These are phyloP conservation scores for Fusarium sp. DNA, from an alignment of 2,329 filamentous ascomycete species.

Conservation along the genomic window DNA sequence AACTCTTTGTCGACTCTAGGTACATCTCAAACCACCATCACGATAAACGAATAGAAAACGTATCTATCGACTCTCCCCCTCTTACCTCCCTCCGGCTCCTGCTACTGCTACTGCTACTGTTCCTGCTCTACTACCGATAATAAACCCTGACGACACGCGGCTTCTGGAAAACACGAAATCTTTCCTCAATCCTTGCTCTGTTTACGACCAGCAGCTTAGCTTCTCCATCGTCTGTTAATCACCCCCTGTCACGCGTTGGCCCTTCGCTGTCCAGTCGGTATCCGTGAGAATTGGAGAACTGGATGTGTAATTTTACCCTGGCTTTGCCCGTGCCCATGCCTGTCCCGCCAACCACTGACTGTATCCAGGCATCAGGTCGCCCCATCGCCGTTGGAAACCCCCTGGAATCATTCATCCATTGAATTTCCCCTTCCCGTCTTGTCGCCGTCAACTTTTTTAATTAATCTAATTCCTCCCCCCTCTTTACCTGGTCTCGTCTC, in stretches of 20 bases:
- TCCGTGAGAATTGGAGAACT: slow-evolving; percentile 16
- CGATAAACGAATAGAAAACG: neutral
- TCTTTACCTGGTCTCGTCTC: slow-evolving; percentile 7
- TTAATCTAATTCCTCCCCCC: slow-evolving; percentile 28
- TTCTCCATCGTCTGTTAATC: slow-evolving; percentile 13
- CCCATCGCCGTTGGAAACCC: slow-evolving; percentile 38
- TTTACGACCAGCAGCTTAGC: neutral
- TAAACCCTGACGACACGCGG: slow-evolving; percentile 7
- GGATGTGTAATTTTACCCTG: slow-evolving; percentile 43
- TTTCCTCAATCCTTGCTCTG: slow-evolving; percentile 18
- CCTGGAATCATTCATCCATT: slow-evolving; percentile 41
- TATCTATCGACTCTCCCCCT: neutral
- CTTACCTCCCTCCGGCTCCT: neutral
- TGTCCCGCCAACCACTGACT: slow-evolving; percentile 39
- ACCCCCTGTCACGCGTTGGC: slow-evolving; percentile 25
- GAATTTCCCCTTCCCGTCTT: slow-evolving; percentile 36
- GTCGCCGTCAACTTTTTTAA: slow-evolving; percentile 21
- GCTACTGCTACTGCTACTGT: neutral
- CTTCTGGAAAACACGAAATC: slow-evolving; percentile 26
- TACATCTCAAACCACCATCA: neutral
- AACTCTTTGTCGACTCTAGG: neutral
- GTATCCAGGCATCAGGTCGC: slow-evolving; percentile 31
- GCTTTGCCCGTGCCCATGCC: slow-evolving; percentile 16
- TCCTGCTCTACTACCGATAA: neutral
- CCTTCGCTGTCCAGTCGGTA: slow-evolving; percentile 11